These are phyloP conservation scores for Cutaneotrichosporon sp. DNA, from an alignment of 1,284 basidiomycete genomes.

Conservation along the genomic window DNA sequence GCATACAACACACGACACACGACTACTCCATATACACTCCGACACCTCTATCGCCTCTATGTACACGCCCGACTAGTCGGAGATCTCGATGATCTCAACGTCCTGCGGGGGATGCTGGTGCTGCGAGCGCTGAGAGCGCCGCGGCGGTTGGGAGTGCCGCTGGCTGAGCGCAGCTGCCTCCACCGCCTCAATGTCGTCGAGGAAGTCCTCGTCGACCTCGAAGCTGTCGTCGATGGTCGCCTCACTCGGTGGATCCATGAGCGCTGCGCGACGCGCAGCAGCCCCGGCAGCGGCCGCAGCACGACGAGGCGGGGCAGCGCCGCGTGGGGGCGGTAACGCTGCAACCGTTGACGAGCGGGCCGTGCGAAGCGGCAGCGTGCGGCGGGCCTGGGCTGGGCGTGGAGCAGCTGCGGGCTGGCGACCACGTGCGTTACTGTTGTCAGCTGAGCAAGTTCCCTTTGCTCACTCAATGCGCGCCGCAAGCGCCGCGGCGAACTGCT, in stretches of 20 bases:
- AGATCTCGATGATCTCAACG: constrained; percentile 18
- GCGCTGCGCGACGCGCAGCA: constrained; percentile 21
- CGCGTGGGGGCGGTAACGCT: background rate
- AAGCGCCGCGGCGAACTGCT: constrained; percentile 34
- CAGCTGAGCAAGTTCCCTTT: constrained; percentile 7
- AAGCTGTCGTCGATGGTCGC: constrained; percentile 14
- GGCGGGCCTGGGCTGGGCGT: background rate
- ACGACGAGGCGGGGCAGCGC: constrained; percentile 7
- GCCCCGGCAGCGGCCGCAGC: constrained; percentile 12
- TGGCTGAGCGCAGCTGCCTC: constrained; percentile 22
- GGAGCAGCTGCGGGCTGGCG: constrained; percentile 2
- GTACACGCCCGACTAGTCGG: constrained; percentile 7
- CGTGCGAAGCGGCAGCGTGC: constrained; percentile 1
- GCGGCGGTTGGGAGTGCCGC: background rate
- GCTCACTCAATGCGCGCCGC: constrained; percentile 31
- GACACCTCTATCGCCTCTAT: background rate
- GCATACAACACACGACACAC: constrained; percentile 2
- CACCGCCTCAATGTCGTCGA: constrained; percentile 26
- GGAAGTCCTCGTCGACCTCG: constrained; percentile 31
- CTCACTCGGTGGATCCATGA: constrained; percentile 13
- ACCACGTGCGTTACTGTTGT: constrained; percentile 26
- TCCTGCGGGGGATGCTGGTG: background rate
- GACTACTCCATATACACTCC: background rate
- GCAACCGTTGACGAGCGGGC: background rate
- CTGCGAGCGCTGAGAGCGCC: background rate